Base-by-base conservation (phyloP, 306 rosid species). In the Neltuma alba region DNA sequence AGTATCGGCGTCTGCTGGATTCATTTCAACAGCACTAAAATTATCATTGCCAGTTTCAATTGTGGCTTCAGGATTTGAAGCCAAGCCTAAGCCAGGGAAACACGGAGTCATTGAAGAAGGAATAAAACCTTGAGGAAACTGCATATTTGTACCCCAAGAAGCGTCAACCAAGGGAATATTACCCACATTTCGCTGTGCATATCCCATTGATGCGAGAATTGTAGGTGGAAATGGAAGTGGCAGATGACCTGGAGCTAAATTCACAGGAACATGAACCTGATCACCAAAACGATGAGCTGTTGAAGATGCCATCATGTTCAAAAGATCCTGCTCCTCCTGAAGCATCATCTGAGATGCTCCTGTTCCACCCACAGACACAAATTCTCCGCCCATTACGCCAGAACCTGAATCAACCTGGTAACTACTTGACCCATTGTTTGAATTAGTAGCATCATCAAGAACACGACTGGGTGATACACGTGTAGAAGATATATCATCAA, bases 311-410 rank as follows among this genome's bases (percentile, higher is more conserved):
- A 88, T 88, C 89, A 86, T 79, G 84, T 90, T 91, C 75, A 89
- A 85, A 82, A 87, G 80, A 86, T 92, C 97, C 82, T 92, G 97
- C 81, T 91, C 96, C 81, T 89, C 97, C 72, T 89, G 95, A 41
- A 85, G 89, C 97, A 89, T 91, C 84, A 87, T 89, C 64, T 82
- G 88, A n/a, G 90, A 45, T 68, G 90, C 95, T 52, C 55, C 71
- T 18, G 21, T 36, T 67, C 90, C 88, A 34, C 79, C 57, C 83
- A 79, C 75, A 76, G 90, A 83, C 31, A 87, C 78, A 82, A 85
- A 92, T 67, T 89, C 89, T 28, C 88, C 93, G 58, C 65, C 89
- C 87, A 86, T 48, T 88, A 89, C 79, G 40, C 65, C 83, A 5
- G 78, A 75, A 70, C 81, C 83, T 3, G 86, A 83, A 74, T 85